Evolutionary conservation across 176 grass and related monocot genomes (phyloP).

Genomic region (Typha latifolia): DNA sequence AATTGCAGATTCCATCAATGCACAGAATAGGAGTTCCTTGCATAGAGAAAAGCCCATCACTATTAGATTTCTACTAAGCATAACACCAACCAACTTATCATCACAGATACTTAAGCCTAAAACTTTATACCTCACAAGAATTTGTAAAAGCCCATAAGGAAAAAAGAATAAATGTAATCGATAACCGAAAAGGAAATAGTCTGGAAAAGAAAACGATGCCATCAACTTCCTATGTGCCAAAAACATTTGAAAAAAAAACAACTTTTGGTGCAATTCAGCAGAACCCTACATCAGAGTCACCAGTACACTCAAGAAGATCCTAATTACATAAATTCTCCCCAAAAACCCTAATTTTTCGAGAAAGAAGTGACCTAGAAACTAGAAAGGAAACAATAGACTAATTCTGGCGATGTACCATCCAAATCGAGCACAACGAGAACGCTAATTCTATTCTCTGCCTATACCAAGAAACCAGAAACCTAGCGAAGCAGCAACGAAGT

Average conservation of each 20-base stretch:
- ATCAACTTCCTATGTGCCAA: neutral
- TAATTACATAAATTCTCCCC: neutral
- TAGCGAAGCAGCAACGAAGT: neutral
- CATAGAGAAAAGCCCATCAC: neutral
- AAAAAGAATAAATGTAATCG: neutral
- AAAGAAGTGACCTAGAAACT: neutral
- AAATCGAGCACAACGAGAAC: slow-evolving; percentile 21
- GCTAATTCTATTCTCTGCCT: slow-evolving; percentile 10
- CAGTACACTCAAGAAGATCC: neutral
- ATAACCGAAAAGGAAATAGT: no score
- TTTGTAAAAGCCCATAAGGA: neutral
- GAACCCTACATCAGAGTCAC: neutral
- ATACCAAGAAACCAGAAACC: slow-evolving; percentile 3
- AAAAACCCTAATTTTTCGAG: slow-evolving; percentile 36
- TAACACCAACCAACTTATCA: neutral
- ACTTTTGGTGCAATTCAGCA: neutral
- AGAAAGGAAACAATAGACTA: neutral
- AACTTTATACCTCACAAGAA: neutral
- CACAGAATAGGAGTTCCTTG: neutral
- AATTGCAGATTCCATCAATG: no score
- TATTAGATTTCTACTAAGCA: neutral
- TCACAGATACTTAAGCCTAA: neutral
- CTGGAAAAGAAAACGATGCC: no score
- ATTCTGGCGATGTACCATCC: neutral
- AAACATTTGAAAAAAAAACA: neutral